phyloP scores from a whole-genome alignment of 108 stramenopile genomes.

The Parmales sp. region DNA sequence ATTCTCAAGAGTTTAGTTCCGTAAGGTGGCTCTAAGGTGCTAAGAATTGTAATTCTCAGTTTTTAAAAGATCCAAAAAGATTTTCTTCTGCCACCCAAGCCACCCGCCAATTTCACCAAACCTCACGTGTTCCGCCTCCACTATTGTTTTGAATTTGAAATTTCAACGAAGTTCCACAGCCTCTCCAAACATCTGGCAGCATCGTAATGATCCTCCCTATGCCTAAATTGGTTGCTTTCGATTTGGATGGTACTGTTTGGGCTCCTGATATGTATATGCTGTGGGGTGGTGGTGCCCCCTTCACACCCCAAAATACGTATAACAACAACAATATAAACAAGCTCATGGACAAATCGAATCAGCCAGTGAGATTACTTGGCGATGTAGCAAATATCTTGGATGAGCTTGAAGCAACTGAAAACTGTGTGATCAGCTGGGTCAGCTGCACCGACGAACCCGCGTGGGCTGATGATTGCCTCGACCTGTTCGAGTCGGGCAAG shows the following conservation, averaged over 20 bases:
- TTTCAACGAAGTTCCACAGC: no score
- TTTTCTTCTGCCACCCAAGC: no score
- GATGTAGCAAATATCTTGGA: background rate
- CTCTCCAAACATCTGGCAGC: no score
- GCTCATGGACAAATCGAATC: background rate
- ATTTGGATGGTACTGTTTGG: background rate
- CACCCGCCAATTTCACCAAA: no score
- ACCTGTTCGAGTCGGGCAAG: background rate
- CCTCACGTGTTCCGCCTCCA: no score
- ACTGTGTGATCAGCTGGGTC: background rate
- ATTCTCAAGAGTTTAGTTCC: no score
- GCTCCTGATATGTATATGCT: slow-evolving; percentile 2
- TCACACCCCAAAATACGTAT: background rate
- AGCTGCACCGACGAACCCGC: slow-evolving; percentile 1
- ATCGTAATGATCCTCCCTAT: no score
- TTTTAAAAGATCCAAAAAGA: no score
- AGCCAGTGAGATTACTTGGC: background rate
- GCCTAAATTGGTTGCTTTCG: background rate
- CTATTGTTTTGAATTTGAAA: no score
- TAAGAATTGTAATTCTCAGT: no score
- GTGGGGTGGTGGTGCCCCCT: background rate
- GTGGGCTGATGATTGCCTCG: background rate
- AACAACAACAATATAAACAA: background rate
- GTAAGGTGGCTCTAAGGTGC: no score
- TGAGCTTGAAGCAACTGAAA: background rate